phyloP scores from a whole-genome alignment of 75 land plant species.

The Pinus taeda region DNA sequence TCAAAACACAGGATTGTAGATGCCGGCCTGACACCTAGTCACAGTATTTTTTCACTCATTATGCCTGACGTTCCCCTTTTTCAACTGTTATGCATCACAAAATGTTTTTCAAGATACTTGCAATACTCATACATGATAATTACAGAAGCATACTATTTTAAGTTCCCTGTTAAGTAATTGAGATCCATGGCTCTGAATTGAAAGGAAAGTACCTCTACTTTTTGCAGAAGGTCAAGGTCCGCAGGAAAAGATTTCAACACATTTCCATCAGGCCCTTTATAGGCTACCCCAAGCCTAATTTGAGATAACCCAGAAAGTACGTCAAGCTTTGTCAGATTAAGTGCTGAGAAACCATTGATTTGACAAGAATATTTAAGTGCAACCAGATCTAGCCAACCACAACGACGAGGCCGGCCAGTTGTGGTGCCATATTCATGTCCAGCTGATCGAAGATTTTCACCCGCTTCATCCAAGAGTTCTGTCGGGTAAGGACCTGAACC shows the following conservation, averaged over 20 bases:
- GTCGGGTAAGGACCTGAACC: conserved; percentile 98
- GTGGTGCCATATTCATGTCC: conserved; percentile 94
- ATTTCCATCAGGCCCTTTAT: conserved; percentile 55
- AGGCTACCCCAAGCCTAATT: conserved; percentile 70
- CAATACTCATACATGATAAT: too few relatives aligned
- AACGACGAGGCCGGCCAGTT: conserved; percentile 97
- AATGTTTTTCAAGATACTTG: too few relatives aligned
- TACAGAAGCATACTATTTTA: too few relatives aligned
- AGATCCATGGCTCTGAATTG: not conserved
- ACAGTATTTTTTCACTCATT: too few relatives aligned
- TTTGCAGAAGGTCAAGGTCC: conserved; percentile 68
- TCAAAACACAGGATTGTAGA: too few relatives aligned
- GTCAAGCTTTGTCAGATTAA: conserved; percentile 97
- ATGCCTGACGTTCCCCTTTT: too few relatives aligned
- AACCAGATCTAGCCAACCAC: conserved; percentile 98
- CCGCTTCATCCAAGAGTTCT: conserved; percentile 65
- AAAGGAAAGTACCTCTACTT: conserved; percentile 48
- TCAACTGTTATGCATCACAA: too few relatives aligned
- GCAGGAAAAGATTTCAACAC: conserved; percentile 68
- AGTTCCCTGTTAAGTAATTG: too few relatives aligned
- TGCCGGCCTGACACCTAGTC: too few relatives aligned
- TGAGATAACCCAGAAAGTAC: conserved; percentile 76
- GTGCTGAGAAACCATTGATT: conserved; percentile 90
- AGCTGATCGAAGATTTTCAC: conserved; percentile 73
- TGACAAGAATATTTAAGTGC: conserved; percentile 82